phyloP scores from a whole-genome alignment of 2,329 filamentous ascomycete genomes.

The Tolypocladium pustulatum region DNA sequence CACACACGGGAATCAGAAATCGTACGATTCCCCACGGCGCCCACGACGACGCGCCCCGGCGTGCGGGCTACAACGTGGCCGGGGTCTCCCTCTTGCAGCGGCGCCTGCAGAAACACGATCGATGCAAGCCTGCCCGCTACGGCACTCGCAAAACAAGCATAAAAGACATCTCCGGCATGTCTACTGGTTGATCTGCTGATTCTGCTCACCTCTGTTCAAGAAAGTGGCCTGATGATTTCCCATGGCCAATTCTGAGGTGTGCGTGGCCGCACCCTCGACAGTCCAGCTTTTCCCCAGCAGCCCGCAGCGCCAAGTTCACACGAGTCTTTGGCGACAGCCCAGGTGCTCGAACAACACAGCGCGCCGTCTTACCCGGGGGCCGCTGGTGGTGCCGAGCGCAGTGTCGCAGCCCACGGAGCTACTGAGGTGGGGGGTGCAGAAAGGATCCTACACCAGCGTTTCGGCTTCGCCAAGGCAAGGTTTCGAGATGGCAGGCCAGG shows the following conservation, averaged over 20 bases:
- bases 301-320: neutral
- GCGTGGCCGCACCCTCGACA: neutral
- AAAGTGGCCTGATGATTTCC: neutral
- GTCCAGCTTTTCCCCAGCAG: neutral
- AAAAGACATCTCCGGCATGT: neutral
- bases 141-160: neutral
- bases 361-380: neutral
- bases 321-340: neutral
- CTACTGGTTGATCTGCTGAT: neutral
- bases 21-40: neutral
- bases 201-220: neutral
- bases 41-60: neutral
- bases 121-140: neutral
- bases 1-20: neutral
- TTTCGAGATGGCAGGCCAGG: neutral
- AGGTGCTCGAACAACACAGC: neutral
- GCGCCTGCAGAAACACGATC: neutral
- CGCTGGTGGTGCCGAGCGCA: neutral
- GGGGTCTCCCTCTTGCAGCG: neutral
- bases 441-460: neutral
- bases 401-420: neutral
- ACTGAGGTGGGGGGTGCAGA: neutral
- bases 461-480: neutral
- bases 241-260: neutral
- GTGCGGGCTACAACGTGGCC: neutral